A percentile compares a stretch with the other conserved stretches of the same genome.
Conservation (phyloP, 345 rosid genomes). For the Gossypium sturtianum region DNA sequence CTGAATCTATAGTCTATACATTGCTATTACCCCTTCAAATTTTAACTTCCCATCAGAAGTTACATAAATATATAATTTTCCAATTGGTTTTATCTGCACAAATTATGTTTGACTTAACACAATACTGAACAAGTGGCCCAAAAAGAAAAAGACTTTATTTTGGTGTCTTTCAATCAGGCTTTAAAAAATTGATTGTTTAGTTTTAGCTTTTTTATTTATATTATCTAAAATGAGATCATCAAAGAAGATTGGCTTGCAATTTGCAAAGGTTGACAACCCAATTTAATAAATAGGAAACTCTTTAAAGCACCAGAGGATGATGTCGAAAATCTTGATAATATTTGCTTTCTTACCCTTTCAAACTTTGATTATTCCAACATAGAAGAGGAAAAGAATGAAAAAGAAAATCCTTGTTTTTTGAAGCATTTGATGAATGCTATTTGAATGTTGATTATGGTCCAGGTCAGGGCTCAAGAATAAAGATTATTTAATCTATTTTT, state of each 20-base stretch:
- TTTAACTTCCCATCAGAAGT: not conserved
- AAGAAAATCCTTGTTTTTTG: not conserved
- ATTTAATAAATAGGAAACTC: not conserved
- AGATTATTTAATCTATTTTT: not conserved
- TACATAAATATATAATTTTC: not conserved
- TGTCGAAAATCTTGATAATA: not conserved
- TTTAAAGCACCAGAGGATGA: not conserved
- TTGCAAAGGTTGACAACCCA: not conserved
- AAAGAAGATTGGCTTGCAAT: not conserved
- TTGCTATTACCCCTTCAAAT: not conserved
- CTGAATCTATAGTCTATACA: not conserved
- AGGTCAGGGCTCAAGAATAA: slow-evolving; percentile 3
- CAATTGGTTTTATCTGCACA: not conserved
- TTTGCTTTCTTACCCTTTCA: not conserved
- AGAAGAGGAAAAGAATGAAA: not conserved
- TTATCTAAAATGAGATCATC: slow-evolving; percentile 3
- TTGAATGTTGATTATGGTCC: not conserved
- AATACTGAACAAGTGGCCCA: not conserved
- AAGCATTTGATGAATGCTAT: slow-evolving; percentile 7
- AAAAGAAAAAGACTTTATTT: not conserved
- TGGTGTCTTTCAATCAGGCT: not conserved
- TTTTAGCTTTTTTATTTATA: not conserved
- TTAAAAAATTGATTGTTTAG: not conserved
- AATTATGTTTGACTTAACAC: not conserved
- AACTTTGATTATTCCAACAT: not conserved